These are phyloP conservation scores for Termitomyces sp. DNA, from an alignment of 768 basidiomycete genomes.

Conservation along the genomic window DNA sequence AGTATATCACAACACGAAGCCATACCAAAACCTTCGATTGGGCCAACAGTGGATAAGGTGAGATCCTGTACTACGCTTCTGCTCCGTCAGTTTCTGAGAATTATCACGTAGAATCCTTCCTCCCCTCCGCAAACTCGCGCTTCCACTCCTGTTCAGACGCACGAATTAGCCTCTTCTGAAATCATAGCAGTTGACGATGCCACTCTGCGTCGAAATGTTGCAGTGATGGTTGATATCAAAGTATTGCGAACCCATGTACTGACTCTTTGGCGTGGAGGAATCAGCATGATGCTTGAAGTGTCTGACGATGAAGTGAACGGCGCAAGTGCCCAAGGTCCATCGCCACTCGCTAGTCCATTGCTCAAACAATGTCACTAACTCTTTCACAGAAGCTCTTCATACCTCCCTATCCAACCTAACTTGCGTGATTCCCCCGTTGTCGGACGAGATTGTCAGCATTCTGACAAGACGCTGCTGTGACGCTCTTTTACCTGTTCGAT, in stretches of 20 bases:
- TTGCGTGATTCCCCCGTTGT: conserved; percentile 52
- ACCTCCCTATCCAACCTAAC: conserved; percentile 47
- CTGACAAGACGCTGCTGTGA: conserved; percentile 83
- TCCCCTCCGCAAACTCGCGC: conserved; percentile 36
- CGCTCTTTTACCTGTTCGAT: conserved; percentile 76
- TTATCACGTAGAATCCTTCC: background rate
- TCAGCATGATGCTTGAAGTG: conserved; percentile 52
- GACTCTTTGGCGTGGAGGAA: conserved; percentile 66
- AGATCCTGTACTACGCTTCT: background rate
- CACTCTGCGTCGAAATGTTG: conserved; percentile 59
- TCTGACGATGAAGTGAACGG: conserved; percentile 26
- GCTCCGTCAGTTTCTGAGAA: background rate
- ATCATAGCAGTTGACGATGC: conserved; percentile 58
- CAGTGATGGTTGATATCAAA: conserved; percentile 66
- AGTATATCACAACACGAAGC: conserved; percentile 42
- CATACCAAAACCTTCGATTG: conserved; percentile 26
- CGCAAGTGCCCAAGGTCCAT: conserved; percentile 49
- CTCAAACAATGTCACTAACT: background rate
- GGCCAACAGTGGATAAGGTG: conserved; percentile 29
- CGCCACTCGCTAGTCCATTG: conserved; percentile 6
- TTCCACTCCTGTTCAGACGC: conserved; percentile 45
- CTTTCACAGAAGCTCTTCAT: conserved; percentile 47
- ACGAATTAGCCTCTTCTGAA: conserved; percentile 52
- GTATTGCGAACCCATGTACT: conserved; percentile 47
- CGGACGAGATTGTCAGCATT: conserved; percentile 63